Percentiles rank a stretch among this genome's conserved stretches.
phyloP scores from a whole-genome alignment of 1,284 basidiomycete species.

The Cystobasidium slooffiae region DNA sequence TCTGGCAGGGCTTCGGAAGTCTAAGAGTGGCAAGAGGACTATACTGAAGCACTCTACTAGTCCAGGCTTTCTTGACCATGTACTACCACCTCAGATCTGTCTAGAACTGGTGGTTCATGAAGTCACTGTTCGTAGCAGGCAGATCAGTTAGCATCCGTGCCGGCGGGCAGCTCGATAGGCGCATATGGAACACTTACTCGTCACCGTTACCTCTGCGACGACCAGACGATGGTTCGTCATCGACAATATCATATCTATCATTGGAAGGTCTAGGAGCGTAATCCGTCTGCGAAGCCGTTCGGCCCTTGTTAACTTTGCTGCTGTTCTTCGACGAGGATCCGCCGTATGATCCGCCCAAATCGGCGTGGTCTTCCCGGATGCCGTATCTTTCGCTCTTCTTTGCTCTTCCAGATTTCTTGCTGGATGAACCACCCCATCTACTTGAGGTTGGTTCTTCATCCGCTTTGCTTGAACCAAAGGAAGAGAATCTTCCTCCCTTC shows the following conservation, averaged over 20 bases:
- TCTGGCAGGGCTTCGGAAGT: background rate
- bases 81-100: too few relatives aligned
- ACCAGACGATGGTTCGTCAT: conserved; percentile 6
- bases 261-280: conserved; percentile 7
- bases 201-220: conserved; percentile 8
- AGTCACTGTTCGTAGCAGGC: conserved; percentile 9
- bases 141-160: too few relatives aligned
- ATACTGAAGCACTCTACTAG: background rate
- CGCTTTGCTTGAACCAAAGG: conserved; percentile 8
- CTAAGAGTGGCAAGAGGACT: background rate
- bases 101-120: conserved; percentile 43
- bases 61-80: too few relatives aligned
- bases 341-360: conserved; percentile 4
- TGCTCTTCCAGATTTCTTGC: conserved; percentile 36
- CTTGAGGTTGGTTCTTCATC: conserved; percentile 14
- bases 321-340: conserved; percentile 9
- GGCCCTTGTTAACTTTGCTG: conserved; percentile 2
- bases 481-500: conserved; percentile 17
- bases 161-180: too few relatives aligned
- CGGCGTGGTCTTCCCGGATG: conserved; percentile 29
- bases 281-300: conserved; percentile 1
- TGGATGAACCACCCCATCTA: conserved; percentile 11
- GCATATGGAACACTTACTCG: conserved; percentile 24
- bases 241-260: conserved; percentile 28
- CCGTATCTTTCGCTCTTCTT: conserved; percentile 43